Percentiles rank a stretch among this genome's conserved stretches.
Evolutionary conservation across 2,329 filamentous ascomycete species (phyloP).

Genomic region (Aspergillus novoparasiticus): DNA sequence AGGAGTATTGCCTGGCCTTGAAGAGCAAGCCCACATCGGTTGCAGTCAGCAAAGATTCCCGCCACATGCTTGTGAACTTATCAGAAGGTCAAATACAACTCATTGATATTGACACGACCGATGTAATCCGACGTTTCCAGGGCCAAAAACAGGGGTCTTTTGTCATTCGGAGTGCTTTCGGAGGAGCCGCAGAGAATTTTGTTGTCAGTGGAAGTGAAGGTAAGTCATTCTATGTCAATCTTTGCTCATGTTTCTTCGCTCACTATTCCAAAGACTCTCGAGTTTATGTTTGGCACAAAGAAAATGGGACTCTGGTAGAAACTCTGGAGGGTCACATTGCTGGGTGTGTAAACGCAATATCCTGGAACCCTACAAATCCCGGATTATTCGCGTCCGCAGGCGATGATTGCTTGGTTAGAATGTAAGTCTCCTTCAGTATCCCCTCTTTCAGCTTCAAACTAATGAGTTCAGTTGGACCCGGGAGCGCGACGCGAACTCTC

Average conservation of each 20-base stretch:
- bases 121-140: constrained; percentile 71
- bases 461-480: constrained; percentile 35
- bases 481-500: constrained; percentile 33
- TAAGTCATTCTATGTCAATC: constrained; percentile 41
- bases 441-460: not conserved
- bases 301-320: constrained; percentile 74
- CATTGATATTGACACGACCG: constrained; percentile 73
- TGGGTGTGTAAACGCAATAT: constrained; percentile 80
- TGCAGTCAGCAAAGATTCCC: constrained; percentile 78
- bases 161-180: constrained; percentile 81
- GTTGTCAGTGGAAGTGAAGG: constrained; percentile 90
- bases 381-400: constrained; percentile 88
- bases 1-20: constrained; percentile 73
- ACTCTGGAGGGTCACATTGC: constrained; percentile 72
- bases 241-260: constrained; percentile 18
- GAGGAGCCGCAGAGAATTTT: constrained; percentile 89
- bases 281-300: constrained; percentile 90
- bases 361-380: constrained; percentile 84
- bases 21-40: constrained; percentile 75
- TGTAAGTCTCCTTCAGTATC: constrained; percentile 61
- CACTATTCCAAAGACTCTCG: constrained; percentile 56
- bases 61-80: constrained; percentile 79
- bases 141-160: constrained; percentile 75
- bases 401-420: constrained; percentile 81
- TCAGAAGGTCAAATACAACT: constrained; percentile 75